Percentiles rank a stretch among this genome's conserved stretches.
Evolutionary conservation across 176 grass and related monocot genomes (phyloP).

Genomic region (Tillandsia leiboldiana): DNA sequence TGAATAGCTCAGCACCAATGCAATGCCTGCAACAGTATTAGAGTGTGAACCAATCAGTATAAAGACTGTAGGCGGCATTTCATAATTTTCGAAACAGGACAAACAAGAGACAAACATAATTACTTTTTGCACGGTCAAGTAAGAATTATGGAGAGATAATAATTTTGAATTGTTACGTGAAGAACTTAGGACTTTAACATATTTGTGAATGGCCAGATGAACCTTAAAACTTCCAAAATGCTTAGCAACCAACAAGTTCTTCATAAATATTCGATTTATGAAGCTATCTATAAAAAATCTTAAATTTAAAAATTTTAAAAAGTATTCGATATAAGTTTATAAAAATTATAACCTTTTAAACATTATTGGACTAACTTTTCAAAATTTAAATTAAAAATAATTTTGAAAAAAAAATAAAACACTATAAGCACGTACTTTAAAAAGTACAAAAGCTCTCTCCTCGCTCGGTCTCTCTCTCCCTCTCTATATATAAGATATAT

Average conservation of each 20-base stretch:
- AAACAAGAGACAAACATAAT: not conserved
- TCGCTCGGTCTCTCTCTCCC: no score
- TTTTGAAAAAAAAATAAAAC: no score
- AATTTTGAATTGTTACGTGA: not conserved
- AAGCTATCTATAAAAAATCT: not conserved
- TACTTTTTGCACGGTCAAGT: not conserved
- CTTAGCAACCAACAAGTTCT: not conserved
- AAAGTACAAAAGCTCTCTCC: no score
- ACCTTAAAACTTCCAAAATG: not conserved
- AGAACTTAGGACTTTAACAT: not conserved
- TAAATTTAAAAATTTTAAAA: constrained; percentile 6
- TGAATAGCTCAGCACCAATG: no score
- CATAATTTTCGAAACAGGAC: not conserved
- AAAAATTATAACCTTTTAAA: no score
- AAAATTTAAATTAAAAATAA: no score
- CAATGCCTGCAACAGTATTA: constrained; percentile 50
- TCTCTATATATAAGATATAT: no score
- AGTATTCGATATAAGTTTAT: no score
- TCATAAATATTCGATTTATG: not conserved
- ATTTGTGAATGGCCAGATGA: not conserved
- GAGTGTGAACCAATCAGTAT: not conserved
- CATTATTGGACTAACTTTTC: no score
- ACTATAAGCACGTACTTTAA: no score
- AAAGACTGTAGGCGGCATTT: not conserved
- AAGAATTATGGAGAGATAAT: not conserved